phyloP scores from a whole-genome alignment of 768 basidiomycete species.

The Porphyrellus cyaneotinctus region DNA sequence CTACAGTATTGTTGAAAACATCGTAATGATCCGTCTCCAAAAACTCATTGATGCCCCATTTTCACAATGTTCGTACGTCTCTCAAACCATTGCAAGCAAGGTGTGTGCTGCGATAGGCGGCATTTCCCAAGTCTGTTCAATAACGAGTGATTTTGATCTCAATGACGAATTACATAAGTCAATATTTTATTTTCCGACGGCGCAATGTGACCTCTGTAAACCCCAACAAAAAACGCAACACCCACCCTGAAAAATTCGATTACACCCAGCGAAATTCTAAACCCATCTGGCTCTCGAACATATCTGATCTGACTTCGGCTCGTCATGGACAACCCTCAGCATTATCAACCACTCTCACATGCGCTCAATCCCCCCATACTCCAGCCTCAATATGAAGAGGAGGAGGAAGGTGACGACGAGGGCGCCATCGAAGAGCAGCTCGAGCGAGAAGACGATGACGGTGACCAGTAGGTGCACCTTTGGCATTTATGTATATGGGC shows the following conservation, averaged over 20 bases:
- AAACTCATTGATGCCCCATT: too few relatives aligned
- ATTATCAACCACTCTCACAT: slow-evolving; percentile 78
- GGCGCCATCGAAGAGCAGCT: slow-evolving; percentile 69
- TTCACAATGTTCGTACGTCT: too few relatives aligned
- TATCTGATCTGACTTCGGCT: slow-evolving; percentile 16
- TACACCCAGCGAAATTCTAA: slow-evolving; percentile 30
- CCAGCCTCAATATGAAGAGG: slow-evolving; percentile 42
- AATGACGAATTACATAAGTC: slow-evolving; percentile 19
- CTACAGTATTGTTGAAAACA: too few relatives aligned
- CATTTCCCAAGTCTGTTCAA: too few relatives aligned
- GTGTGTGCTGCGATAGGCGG: too few relatives aligned
- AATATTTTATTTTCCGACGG: slow-evolving; percentile 26
- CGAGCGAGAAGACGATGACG: slow-evolving; percentile 44
- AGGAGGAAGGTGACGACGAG: slow-evolving; percentile 73
- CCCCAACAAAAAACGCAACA: slow-evolving; percentile 27
- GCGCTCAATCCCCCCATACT: slow-evolving; percentile 57
- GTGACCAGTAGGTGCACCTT: slow-evolving; percentile 30
- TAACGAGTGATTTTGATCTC: too few relatives aligned
- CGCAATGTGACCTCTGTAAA: slow-evolving; percentile 25
- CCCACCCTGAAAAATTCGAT: slow-evolving; percentile 29
- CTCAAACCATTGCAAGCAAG: too few relatives aligned
- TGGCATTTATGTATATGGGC: slow-evolving; percentile 3
- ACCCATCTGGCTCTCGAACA: slow-evolving; percentile 21
- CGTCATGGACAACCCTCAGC: slow-evolving; percentile 65
- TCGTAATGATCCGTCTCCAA: too few relatives aligned